Evolutionary conservation across 441 rosid species (phyloP), one percentile per base, ranked within the genome.

Genomic region (Brassica balearica): DNA sequence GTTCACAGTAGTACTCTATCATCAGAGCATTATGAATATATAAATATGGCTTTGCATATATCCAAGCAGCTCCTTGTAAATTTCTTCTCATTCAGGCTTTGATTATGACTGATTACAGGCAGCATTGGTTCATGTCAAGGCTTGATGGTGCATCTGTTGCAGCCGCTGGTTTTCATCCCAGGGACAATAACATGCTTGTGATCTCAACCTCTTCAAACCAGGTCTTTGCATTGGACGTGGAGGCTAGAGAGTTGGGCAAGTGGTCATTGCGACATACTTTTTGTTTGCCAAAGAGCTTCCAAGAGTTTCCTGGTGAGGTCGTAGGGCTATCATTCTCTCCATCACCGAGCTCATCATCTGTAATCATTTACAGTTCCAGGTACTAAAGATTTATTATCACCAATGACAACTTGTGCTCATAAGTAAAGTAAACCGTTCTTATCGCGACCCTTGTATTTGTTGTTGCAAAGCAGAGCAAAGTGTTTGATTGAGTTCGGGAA

Each of bases 301-400:
- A 86, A 84, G 98, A 96, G 75, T 96, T 91, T 84, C 98, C 97
- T 36, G 98, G 99, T 73, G 97, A 96, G 82, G 93, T 96, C 75
- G 80, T 90, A 61, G 99, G 98, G 32, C 91, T 96, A 51, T 91
- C 99, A 15, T 96, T 94, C 83, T 78, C 88, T 10, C 90, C 97
- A 6, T 79, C 87, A 41, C 84, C 92, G 36, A 79, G 75, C 84
- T 87, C 95, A 2, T 86, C 92, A 4, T 87, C 90, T 17, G 88
- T 87, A 38, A 86, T 94, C 77, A 85, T 96, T 63, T 94, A 94
- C 53, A 94, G 98, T 83, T 87, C 99, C 86, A 92, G 99, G 99
- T 93, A 77, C 62, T 8, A 12, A 4, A 12, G 17, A 51, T 51
- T 51, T 51, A 14, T 66, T 56, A 56, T 56, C 7, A 17, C 62